A percentile compares a stretch with the other conserved stretches of the same genome.
phyloP scores from a whole-genome alignment of 768 basidiomycete species.

The Dentipellis fragilis region DNA sequence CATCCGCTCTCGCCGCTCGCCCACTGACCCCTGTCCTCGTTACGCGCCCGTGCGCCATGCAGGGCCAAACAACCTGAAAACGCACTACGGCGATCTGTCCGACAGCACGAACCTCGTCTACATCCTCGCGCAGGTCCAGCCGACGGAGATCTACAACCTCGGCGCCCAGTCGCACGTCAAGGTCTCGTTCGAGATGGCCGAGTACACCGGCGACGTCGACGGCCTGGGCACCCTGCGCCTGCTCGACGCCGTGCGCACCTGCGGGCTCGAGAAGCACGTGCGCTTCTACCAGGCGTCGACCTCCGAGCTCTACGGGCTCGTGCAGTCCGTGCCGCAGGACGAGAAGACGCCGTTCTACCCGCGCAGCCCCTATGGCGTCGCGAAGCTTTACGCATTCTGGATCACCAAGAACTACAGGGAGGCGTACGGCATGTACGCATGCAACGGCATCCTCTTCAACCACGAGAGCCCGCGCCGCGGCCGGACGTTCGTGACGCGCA shows the following conservation, averaged over 20 bases:
- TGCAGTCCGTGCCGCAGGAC: slow-evolving; percentile 89
- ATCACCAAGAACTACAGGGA: slow-evolving; percentile 90
- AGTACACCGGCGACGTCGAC: slow-evolving; percentile 97
- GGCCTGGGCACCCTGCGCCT: slow-evolving; percentile 91
- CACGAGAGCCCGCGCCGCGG: slow-evolving; percentile 95
- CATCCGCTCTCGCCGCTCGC: neutral
- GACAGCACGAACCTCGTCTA: slow-evolving; percentile 97
- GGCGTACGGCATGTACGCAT: slow-evolving; percentile 93
- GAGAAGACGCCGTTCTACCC: slow-evolving; percentile 98
- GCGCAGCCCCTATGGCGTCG: slow-evolving; percentile 93
- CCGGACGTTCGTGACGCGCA: slow-evolving; percentile 91
- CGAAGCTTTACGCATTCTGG: slow-evolving; percentile 90
- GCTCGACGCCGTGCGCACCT: slow-evolving; percentile 92
- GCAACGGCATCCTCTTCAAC: slow-evolving; percentile 96
- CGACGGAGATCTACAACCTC: slow-evolving; percentile 95
- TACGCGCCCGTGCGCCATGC: slow-evolving; percentile 3
- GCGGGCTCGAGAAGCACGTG: slow-evolving; percentile 86
- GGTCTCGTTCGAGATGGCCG: slow-evolving; percentile 98
- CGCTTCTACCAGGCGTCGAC: slow-evolving; percentile 98
- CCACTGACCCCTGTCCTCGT: neutral
- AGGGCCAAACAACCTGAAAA: slow-evolving; percentile 70
- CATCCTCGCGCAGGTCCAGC: slow-evolving; percentile 90
- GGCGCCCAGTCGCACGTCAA: slow-evolving; percentile 98
- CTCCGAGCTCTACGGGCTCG: slow-evolving; percentile 95
- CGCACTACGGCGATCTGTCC: slow-evolving; percentile 88